Base-by-base conservation (phyloP, 192 early-diverging fungal species). In the Endogone sp. region DNA sequence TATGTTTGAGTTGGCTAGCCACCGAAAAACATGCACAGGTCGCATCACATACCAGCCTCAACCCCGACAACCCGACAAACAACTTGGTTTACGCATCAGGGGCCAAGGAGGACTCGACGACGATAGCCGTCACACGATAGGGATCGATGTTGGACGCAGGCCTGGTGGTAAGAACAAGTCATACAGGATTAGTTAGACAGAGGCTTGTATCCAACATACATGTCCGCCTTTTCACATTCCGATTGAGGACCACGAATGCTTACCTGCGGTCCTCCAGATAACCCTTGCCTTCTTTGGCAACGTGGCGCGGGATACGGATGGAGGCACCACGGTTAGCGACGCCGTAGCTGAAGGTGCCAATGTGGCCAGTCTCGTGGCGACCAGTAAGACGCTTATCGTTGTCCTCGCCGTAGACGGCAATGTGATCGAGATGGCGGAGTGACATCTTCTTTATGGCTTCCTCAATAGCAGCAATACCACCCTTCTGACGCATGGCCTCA, bases 71-170 rank as follows among this genome's bases (percentile, higher is more conserved):
- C n/a, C n/a, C n/a, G n/a, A n/a, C n/a, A n/a, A n/a, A n/a, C n/a
- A n/a, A n/a, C n/a, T n/a, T n/a, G n/a, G n/a, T 62, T 70, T 65
- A 75, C 21, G 9, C 32, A 22, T 70, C 61, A 44, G 69, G 44
- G 28, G 62, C 29, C 55, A 74, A 70, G 20, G 75, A 78, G 54
- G 83, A 74, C 62, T 81, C 72, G 32, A 82, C 64, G 63, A 85
- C 60, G 58, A 85, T 80, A 66, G 67, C 69, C 3, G 84, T 85
- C 10, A 85, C 84, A 55, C 70, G 72, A 57, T 85, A 85, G 56
- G 84, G 83, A 60, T 85, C 84, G 60, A 85, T 85, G 64, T 85
- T 85, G 60, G 81, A 83, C 60, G 84, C 84, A 30, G 84, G 84
- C 27, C 84, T 74, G 37, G 16, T 49, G 16, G 37, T 49, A 16